Evolutionary conservation across 257 asterid genomes (phyloP), one percentile per base, ranked within the genome.

Genomic region (Thymus mandschuricus): DNA sequence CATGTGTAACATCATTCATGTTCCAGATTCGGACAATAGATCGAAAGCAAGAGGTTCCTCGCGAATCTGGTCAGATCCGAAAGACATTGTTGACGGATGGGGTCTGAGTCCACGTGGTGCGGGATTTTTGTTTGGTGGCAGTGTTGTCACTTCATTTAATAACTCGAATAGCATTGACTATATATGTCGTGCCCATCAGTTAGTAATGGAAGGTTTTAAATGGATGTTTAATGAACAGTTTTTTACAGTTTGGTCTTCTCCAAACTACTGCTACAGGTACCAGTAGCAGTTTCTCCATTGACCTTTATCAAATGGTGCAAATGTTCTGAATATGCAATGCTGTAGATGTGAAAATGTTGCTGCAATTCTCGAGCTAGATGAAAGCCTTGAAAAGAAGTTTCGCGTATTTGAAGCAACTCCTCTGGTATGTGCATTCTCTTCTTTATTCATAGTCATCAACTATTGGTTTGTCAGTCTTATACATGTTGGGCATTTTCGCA

Each of bases 101-200:
- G 97, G 93, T 66, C 75, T 94, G 84, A 94, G 99, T 79, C 99
- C 99, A 21, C 97, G 99, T 44, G 99, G 99, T 72, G 99, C 99
- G 2, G 99, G 99, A 60, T 94, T 83, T 82, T 81, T 94, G 44
- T 94, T 94, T 82, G 99, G 99, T 55, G 96, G 96, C 69, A 87
- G 92, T 73, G 93, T 88, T 34, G 97, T 94, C 69, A 78, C 89
- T 73, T 63, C 96, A 64, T 94, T 94, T 78, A 94, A 91, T 76
- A 97, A 86, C 75, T 46, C 96, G 28, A 94, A 94, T 76, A 89
- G 83, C 43, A 83, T 94, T 51, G 99, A 94, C 83, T 94, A 84
- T 69, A 88, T 94, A 75, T 94, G 99, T 34, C 99, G 97, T 49
- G 99, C 99, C 44, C 99, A 94, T 84, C 99, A 94, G 78, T 80